Base-by-base conservation (phyloP, 257 asterid genomes). In the Solanum chilense region DNA sequence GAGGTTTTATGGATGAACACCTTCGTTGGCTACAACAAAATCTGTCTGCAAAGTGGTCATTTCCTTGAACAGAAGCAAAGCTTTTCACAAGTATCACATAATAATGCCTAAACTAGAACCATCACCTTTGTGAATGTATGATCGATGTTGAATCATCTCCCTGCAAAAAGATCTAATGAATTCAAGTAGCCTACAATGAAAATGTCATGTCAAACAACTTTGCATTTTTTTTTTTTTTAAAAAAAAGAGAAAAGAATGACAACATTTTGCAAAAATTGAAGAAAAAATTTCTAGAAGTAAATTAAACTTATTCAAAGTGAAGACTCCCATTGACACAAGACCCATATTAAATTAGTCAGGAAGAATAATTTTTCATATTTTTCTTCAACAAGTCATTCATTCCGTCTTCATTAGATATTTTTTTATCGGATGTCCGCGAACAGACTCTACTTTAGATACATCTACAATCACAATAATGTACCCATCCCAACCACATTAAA, bases 11-110 rank as follows among this genome's bases (percentile, higher is more conserved):
- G 98, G 99, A 14, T 98, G 95, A 23, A 95, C 94, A 8, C 99
- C 98, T 90, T 97, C 95, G 95, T 94, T 97, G 81, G 95, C 99
- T 35, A 97, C 99, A 4, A 97, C 98, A 89, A 97, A 97, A 37
- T 98, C 99, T 5, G 4, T 4, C 35, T 33, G 35, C 35, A 33
- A 3, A 3, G 5, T 4, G 5, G 35, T 33, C 5, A 97, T 95
- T 85, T 97, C 94, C 93, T 92, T 95, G 92, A 97, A 97, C 0
- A 98, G 99, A 29, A 95, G 98, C 98, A 33, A 3, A 3, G 35
- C 1, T 33, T 3, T 33, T 33, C 4, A 33, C 4, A 33, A 33
- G 4, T 33, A 3, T 33, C 35, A 33, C 35, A 33, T 33, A 33
- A 33, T 5, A 14, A 97, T 96, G 78, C 99, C 99, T 45, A 97